Conservation (phyloP, 805 yeast species). For the Zygotorulaspora sp. region DNA sequence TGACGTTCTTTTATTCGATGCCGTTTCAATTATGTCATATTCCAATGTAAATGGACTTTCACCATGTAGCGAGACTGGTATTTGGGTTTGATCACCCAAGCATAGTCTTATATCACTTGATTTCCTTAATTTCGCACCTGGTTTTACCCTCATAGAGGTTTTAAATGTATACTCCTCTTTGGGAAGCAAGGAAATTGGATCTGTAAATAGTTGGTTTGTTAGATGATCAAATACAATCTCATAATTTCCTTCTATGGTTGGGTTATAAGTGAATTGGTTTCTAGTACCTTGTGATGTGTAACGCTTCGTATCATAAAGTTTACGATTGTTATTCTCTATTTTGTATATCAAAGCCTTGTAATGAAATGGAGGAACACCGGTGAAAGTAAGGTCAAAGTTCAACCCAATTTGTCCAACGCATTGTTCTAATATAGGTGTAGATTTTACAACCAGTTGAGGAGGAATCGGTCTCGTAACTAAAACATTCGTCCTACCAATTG, state of each 20-base stretch:
- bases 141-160: constrained; percentile 68
- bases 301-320: constrained; percentile 36
- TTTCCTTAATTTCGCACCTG: constrained; percentile 44
- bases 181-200: constrained; percentile 36
- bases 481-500: constrained; percentile 52
- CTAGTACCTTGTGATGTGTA: constrained; percentile 42
- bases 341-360: constrained; percentile 59
- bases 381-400: constrained; percentile 57
- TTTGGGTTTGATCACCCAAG: constrained; percentile 41
- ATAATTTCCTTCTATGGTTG: constrained; percentile 77
- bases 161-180: constrained; percentile 48
- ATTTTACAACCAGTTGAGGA: constrained; percentile 42
- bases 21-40: constrained; percentile 61
- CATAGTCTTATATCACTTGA: constrained; percentile 37
- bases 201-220: constrained; percentile 58
- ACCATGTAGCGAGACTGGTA: constrained; percentile 67
- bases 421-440: constrained; percentile 62
- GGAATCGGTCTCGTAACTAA: constrained; percentile 55
- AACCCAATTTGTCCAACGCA: constrained; percentile 94
- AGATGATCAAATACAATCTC: constrained; percentile 64
- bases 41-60: constrained; percentile 69
- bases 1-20: constrained; percentile 45
- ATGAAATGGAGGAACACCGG: constrained; percentile 81
- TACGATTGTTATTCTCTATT: constrained; percentile 33
- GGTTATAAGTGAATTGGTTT: constrained; percentile 62